These are phyloP conservation scores for Ophiostoma fasciatum DNA, from an alignment of 2,329 filamentous ascomycete species.

Conservation along the genomic window DNA sequence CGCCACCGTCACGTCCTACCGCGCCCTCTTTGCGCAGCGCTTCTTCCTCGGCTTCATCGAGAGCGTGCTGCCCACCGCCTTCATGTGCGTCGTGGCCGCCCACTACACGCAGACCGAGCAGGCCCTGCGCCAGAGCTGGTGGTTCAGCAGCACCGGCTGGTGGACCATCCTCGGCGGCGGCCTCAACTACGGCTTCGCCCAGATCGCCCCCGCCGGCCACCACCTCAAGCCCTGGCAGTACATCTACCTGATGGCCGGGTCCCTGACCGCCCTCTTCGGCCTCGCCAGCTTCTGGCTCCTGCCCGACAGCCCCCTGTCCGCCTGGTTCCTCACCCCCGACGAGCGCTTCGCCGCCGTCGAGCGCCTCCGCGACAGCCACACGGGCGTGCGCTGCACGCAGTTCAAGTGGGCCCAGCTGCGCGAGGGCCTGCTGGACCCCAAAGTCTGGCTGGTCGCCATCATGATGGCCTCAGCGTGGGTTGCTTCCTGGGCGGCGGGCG, in stretches of 20 bases:
- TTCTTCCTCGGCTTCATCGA: slow-evolving; percentile 52
- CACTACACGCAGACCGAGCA: slow-evolving; percentile 55
- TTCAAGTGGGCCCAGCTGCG: slow-evolving; percentile 45
- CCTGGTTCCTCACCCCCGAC: slow-evolving; percentile 51
- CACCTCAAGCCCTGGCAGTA: slow-evolving; percentile 56
- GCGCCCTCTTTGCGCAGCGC: slow-evolving; percentile 50
- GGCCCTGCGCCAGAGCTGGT: slow-evolving; percentile 48
- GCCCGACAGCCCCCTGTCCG: slow-evolving; percentile 49
- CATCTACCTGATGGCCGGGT: slow-evolving; percentile 52
- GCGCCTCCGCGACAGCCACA: slow-evolving; percentile 45
- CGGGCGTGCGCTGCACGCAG: slow-evolving; percentile 44
- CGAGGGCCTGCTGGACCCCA: slow-evolving; percentile 43
- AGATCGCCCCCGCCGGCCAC: slow-evolving; percentile 36
- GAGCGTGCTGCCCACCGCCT: slow-evolving; percentile 48
- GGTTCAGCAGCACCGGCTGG: slow-evolving; percentile 46
- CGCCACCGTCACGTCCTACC: slow-evolving; percentile 21
- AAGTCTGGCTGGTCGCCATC: slow-evolving; percentile 47
- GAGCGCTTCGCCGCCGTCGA: slow-evolving; percentile 52
- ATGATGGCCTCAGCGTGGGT: slow-evolving; percentile 61
- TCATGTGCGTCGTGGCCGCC: slow-evolving; percentile 47
- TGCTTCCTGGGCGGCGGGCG: no score
- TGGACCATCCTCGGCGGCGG: slow-evolving; percentile 49
- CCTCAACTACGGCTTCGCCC: slow-evolving; percentile 53
- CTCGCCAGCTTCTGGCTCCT: slow-evolving; percentile 47
- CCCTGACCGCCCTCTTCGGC: slow-evolving; percentile 49